phyloP scores from a whole-genome alignment of 2,329 filamentous ascomycete genomes.

The Diaporthe citri region DNA sequence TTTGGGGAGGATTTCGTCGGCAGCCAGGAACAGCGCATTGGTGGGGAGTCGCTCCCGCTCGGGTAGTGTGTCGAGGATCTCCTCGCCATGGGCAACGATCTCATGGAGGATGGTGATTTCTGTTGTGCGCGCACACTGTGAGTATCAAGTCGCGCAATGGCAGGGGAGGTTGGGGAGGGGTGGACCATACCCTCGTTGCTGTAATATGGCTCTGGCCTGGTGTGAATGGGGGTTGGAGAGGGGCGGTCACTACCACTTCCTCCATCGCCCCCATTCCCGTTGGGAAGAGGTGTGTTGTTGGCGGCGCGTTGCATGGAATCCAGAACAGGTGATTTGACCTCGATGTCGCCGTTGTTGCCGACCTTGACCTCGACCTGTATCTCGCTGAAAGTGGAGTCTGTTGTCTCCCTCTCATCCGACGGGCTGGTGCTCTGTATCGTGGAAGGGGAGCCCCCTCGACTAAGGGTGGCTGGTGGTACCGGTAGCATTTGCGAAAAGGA shows the following conservation, averaged over 20 bases:
- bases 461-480: conserved; percentile 39
- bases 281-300: conserved; percentile 36
- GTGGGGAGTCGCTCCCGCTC: conserved; percentile 76
- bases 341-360: conserved; percentile 39
- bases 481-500: conserved; percentile 41
- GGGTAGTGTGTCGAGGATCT: conserved; percentile 67
- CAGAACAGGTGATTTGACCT: conserved; percentile 32
- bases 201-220: conserved; percentile 37
- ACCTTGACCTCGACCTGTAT: conserved; percentile 37
- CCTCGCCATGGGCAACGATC: conserved; percentile 80
- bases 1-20: conserved; percentile 79
- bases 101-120: conserved; percentile 85
- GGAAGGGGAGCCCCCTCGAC: conserved; percentile 38
- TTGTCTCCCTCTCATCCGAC: conserved; percentile 38
- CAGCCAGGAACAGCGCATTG: conserved; percentile 84
- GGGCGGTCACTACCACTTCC: conserved; percentile 28
- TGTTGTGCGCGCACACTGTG: conserved; percentile 50
- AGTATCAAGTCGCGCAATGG: conserved; percentile 35
- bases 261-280: conserved; percentile 35
- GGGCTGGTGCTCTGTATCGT: conserved; percentile 36
- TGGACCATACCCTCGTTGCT: conserved; percentile 37
- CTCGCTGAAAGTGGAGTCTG: conserved; percentile 40
- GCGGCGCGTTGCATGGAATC: conserved; percentile 37
- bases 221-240: conserved; percentile 29
- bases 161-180: background rate